These are phyloP conservation scores for Rhynchospora breviuscula DNA, from an alignment of 176 grass and related monocot species.

Conservation along the genomic window DNA sequence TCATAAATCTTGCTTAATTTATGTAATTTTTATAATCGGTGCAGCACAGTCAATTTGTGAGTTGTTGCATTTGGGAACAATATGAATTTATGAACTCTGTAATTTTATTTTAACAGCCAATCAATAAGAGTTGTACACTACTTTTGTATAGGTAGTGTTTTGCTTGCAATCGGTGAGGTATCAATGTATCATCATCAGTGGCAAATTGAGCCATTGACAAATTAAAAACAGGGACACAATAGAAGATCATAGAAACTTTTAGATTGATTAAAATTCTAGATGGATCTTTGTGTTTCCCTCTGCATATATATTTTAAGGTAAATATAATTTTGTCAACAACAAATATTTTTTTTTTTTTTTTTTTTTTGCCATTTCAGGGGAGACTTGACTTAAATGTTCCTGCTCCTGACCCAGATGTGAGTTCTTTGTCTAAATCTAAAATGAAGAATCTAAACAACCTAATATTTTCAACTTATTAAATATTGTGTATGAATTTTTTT, in stretches of 20 bases:
- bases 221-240: background rate
- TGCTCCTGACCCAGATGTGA: conserved; percentile 70
- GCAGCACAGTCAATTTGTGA: background rate
- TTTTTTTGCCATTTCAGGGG: conserved; percentile 37
- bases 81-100: background rate
- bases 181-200: background rate
- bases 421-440: conserved; percentile 30
- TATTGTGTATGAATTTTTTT: conserved; percentile 22
- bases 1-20: background rate
- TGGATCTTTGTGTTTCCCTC: background rate
- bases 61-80: background rate
- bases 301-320: background rate
- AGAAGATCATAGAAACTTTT: background rate
- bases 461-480: background rate
- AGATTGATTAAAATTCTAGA: background rate
- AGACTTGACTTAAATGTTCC: conserved; percentile 62
- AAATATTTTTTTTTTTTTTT: background rate
- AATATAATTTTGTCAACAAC: background rate
- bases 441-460: background rate
- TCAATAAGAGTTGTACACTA: background rate
- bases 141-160: background rate
- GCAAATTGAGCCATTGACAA: background rate
- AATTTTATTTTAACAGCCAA: background rate
- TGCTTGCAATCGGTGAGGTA: background rate
- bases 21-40: no score